Evolutionary conservation across 306 rosid genomes (phyloP).

Genomic region (Malus orientalis): DNA sequence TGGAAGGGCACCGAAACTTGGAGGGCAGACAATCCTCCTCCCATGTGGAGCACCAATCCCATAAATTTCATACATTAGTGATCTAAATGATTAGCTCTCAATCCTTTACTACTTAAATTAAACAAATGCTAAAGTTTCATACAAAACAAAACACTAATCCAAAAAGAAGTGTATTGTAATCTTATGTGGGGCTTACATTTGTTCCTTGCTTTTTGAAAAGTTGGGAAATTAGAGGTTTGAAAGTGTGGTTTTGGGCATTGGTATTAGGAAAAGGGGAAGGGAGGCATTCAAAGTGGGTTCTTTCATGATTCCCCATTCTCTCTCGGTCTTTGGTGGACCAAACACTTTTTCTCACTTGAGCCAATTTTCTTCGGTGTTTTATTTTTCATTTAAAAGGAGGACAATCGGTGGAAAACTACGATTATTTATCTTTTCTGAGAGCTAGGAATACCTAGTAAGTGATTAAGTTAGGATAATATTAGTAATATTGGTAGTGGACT

Average conservation of each 20-base stretch:
- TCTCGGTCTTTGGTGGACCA: constrained; percentile 35
- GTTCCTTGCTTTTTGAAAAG: constrained; percentile 61
- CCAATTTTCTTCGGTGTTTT: no score
- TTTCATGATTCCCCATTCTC: constrained; percentile 11
- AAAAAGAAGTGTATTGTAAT: constrained; percentile 31
- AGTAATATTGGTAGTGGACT: no score
- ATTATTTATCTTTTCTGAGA: no score
- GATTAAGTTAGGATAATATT: no score
- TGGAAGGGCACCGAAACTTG: no score
- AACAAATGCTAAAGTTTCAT: constrained; percentile 28
- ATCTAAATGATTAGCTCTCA: constrained; percentile 53
- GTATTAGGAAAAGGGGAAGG: constrained; percentile 60
- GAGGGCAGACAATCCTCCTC: no score
- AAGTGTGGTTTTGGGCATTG: constrained; percentile 49
- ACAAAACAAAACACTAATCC: constrained; percentile 20
- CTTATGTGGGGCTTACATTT: constrained; percentile 17
- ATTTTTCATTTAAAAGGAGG: no score
- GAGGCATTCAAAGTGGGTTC: constrained; percentile 42
- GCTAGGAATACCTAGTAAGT: no score
- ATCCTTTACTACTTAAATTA: constrained; percentile 27
- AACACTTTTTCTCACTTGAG: not conserved
- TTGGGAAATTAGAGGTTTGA: constrained; percentile 53
- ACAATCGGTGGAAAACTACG: no score
- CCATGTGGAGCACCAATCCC: constrained; percentile 52
- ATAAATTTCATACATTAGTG: constrained; percentile 38